phyloP scores from a whole-genome alignment of 306 rosid species.

The Macrotyloma uniflorum region DNA sequence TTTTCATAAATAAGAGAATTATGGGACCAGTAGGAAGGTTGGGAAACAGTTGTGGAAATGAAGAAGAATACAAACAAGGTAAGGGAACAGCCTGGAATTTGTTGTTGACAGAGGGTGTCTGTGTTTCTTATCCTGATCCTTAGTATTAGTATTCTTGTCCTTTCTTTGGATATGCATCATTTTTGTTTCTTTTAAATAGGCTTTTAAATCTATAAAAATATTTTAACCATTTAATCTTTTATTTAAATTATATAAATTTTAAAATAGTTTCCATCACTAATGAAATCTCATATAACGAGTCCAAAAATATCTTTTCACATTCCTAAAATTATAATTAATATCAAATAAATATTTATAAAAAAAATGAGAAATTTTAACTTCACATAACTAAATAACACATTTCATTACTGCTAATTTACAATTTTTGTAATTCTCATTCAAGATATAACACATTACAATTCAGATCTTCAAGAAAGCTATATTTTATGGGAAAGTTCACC shows the following conservation, averaged over 20 bases:
- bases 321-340: too few relatives aligned
- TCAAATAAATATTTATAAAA: too few relatives aligned
- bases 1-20: constrained; percentile 44
- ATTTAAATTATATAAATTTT: too few relatives aligned
- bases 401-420: too few relatives aligned
- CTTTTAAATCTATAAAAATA: not conserved
- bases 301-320: too few relatives aligned
- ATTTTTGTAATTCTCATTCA: too few relatives aligned
- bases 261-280: not conserved
- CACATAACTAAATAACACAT: too few relatives aligned
- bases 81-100: not conserved
- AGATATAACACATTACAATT: too few relatives aligned
- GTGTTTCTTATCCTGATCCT: not conserved
- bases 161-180: not conserved
- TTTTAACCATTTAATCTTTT: not conserved
- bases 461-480: too few relatives aligned
- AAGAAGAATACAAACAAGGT: not conserved
- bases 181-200: too few relatives aligned
- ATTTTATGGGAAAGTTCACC: too few relatives aligned
- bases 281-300: not conserved
- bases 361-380: too few relatives aligned
- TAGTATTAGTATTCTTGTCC: not conserved
- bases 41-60: not conserved
- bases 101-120: not conserved
- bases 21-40: not conserved